Conservation (phyloP, 495 filamentous ascomycete genomes). For the Cercophora newfieldiana region DNA sequence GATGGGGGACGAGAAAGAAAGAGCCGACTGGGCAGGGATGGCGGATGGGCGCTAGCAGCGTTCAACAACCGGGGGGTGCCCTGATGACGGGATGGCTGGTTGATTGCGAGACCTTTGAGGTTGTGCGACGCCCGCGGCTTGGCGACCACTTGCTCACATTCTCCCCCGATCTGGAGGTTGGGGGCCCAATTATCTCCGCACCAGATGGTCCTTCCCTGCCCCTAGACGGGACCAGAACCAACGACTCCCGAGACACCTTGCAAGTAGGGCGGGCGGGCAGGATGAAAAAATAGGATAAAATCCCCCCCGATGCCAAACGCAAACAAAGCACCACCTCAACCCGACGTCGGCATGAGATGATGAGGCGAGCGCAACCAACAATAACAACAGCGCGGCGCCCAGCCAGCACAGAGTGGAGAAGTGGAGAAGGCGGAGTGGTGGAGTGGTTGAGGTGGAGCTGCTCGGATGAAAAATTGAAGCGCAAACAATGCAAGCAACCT, state of each 20-base stretch:
- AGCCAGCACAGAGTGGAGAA: too few relatives aligned
- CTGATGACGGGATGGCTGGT: conserved; percentile 12
- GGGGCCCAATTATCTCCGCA: not conserved
- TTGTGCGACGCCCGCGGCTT: not conserved
- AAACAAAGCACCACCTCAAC: not conserved
- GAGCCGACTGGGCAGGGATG: conserved; percentile 26
- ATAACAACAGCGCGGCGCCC: not conserved
- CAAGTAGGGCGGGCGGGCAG: too few relatives aligned
- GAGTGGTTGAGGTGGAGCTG: not conserved
- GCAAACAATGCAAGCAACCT: conserved; percentile 6
- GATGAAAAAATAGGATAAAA: not conserved
- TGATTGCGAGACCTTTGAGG: conserved; percentile 5
- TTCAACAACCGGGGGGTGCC: not conserved
- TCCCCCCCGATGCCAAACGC: not conserved
- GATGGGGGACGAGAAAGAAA: conserved; percentile 18
- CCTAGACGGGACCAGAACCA: too few relatives aligned
- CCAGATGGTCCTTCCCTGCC: not conserved
- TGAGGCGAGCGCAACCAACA: not conserved
- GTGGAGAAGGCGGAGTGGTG: not conserved
- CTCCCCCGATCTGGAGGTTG: not conserved
- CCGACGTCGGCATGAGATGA: not conserved
- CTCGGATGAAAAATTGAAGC: not conserved
- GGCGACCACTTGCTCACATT: not conserved
- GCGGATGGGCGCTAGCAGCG: conserved; percentile 2
- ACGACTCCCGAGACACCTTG: not conserved